phyloP scores from a whole-genome alignment of 306 rosid genomes.

The Potentilla sterilis region DNA sequence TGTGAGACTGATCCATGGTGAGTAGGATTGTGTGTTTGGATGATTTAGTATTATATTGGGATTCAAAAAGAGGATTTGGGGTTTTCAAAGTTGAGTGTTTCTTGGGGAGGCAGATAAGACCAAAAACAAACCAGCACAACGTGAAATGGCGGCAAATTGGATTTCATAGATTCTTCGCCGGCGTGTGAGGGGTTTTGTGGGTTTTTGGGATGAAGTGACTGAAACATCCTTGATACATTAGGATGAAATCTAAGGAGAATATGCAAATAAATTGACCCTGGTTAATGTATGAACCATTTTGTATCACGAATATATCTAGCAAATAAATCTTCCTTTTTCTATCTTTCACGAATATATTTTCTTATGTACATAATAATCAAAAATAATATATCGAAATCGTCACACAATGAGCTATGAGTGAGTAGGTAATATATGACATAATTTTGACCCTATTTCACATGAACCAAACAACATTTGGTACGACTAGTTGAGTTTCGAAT shows the following conservation, averaged over 20 bases:
- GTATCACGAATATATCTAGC: too few relatives aligned
- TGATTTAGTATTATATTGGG: neutral
- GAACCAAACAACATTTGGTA: neutral
- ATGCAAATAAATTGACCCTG: too few relatives aligned
- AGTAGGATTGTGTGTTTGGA: neutral
- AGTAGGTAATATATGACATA: too few relatives aligned
- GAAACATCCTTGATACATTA: conserved; percentile 3
- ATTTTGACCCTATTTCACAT: too few relatives aligned
- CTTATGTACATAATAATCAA: too few relatives aligned
- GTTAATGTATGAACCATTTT: too few relatives aligned
- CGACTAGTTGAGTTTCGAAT: neutral
- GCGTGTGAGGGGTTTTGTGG: conserved; percentile 21
- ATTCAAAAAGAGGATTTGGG: neutral
- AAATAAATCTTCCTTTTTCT: too few relatives aligned
- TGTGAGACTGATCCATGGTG: conserved; percentile 35
- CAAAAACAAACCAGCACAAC: conserved; percentile 12
- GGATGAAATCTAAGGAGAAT: too few relatives aligned
- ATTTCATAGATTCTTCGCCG: conserved; percentile 21
- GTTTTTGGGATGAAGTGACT: conserved; percentile 3
- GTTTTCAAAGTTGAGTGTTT: neutral
- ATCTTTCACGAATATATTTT: too few relatives aligned
- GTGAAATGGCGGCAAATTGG: conserved; percentile 37
- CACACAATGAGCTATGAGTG: too few relatives aligned
- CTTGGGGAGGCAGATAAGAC: conserved; percentile 14
- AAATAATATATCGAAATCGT: too few relatives aligned